Percentiles rank a stretch among this genome's conserved stretches.
Evolutionary conservation across 345 rosid genomes (phyloP).

Genomic region (Gynandropsis gynandra): DNA sequence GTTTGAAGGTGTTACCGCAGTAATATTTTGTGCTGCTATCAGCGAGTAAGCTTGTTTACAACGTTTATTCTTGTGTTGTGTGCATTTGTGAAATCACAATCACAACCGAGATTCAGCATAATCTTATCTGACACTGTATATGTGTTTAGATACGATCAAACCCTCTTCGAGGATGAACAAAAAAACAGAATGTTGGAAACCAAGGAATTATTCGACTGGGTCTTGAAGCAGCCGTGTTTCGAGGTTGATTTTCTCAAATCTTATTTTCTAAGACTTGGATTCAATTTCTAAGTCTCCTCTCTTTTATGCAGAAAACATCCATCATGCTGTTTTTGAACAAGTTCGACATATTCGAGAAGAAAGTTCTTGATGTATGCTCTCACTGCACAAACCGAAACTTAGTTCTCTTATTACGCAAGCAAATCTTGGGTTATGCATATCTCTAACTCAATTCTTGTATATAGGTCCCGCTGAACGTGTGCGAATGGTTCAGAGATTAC

Average conservation of each 20-base stretch:
- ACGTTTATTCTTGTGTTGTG: neutral
- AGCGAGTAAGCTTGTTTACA: conserved; percentile 75
- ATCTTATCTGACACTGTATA: too few relatives aligned
- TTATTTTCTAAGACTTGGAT: neutral
- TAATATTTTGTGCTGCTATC: conserved; percentile 92
- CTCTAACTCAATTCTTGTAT: neutral
- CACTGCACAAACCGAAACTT: neutral
- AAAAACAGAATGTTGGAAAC: conserved; percentile 95
- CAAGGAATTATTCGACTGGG: conserved; percentile 92
- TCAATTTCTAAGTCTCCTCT: conserved; percentile 10
- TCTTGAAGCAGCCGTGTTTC: conserved; percentile 93
- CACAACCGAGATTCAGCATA: neutral
- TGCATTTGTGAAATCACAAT: neutral
- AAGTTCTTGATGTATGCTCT: conserved; percentile 82
- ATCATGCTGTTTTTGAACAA: conserved; percentile 96
- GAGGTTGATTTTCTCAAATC: conserved; percentile 47
- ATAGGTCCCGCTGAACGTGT: conserved; percentile 79
- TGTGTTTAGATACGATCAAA: conserved; percentile 90
- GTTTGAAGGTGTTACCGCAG: conserved; percentile 98
- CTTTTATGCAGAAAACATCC: conserved; percentile 77
- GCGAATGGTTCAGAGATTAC: conserved; percentile 96
- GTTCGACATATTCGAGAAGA: conserved; percentile 94
- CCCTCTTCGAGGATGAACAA: conserved; percentile 83
- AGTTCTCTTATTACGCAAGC: neutral
- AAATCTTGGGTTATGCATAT: neutral